phyloP scores from a whole-genome alignment of 805 yeast genomes.

The Saturnispora diversa region DNA sequence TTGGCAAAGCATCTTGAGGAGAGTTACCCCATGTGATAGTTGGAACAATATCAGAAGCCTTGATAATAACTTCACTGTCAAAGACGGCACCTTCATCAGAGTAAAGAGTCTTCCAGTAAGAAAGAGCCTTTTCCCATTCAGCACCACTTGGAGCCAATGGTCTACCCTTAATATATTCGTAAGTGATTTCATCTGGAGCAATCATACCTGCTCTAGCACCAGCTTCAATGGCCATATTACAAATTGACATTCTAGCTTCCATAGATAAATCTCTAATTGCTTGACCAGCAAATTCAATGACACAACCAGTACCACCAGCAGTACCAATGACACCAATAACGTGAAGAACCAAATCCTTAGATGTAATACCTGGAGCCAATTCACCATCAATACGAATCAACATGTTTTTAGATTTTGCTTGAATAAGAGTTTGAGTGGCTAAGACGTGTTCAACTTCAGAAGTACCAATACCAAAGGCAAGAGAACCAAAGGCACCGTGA shows the following conservation, averaged over 20 bases:
- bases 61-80: constrained; percentile 73
- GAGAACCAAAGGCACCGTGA: constrained; percentile 96
- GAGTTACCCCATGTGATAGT: constrained; percentile 99
- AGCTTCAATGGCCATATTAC: constrained; percentile 98
- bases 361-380: constrained; percentile 81
- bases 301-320: constrained; percentile 98
- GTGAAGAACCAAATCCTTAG: constrained; percentile 90
- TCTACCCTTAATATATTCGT: constrained; percentile 82
- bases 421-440: constrained; percentile 95
- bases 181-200: constrained; percentile 86
- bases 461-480: constrained; percentile 98
- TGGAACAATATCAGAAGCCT: constrained; percentile 82
- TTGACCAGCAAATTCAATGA: constrained; percentile 93
- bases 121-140: constrained; percentile 91
- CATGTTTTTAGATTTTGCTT: constrained; percentile 95
- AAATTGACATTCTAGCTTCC: constrained; percentile 99
- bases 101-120: constrained; percentile 82
- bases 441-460: constrained; percentile 98
- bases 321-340: constrained; percentile 96
- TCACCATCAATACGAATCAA: constrained; percentile 79
- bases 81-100: constrained; percentile 87
- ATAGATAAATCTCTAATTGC: constrained; percentile 85
- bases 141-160: constrained; percentile 91
- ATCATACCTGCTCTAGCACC: constrained; percentile 99
- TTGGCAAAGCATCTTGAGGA: constrained; percentile 97